phyloP scores from a whole-genome alignment of 495 filamentous ascomycete genomes.

The Penicillium soppii region DNA sequence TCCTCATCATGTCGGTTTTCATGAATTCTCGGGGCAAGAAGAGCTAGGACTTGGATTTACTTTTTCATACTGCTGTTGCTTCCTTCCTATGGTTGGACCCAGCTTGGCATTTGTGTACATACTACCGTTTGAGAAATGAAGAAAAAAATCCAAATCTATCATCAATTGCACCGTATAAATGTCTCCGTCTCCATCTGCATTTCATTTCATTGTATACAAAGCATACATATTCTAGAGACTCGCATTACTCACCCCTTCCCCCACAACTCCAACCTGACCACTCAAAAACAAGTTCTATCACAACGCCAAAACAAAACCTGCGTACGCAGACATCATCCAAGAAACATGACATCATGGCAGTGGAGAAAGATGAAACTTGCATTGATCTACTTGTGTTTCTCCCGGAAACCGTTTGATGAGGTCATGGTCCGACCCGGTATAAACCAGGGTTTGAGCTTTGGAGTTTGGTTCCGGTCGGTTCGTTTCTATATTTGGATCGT shows the following conservation, averaged over 20 bases:
- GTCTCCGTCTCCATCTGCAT: neutral
- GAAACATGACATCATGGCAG: constrained; percentile 3
- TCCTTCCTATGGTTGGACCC: neutral
- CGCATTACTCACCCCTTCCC: too few species aligned
- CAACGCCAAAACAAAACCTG: neutral
- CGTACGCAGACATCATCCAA: neutral
- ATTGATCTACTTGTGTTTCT: neutral
- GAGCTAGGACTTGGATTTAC: constrained; percentile 13
- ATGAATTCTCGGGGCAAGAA: constrained; percentile 2
- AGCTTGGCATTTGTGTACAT: constrained; percentile 16
- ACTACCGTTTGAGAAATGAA: constrained; percentile 10
- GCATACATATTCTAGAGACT: too few species aligned
- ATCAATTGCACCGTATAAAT: too few species aligned
- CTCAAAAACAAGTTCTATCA: neutral
- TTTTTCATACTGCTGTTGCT: constrained; percentile 7
- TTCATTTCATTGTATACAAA: too few species aligned
- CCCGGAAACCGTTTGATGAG: neutral
- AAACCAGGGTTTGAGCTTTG: neutral
- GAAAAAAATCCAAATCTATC: constrained; percentile 17
- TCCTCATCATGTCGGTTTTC: constrained; percentile 25
- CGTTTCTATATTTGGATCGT: neutral
- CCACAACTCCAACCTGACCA: too few species aligned
- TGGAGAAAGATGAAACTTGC: neutral
- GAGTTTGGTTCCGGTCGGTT: neutral
- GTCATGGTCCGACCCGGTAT: neutral